Conservation (phyloP, 257 asterid genomes). For the Verbena officinalis region DNA sequence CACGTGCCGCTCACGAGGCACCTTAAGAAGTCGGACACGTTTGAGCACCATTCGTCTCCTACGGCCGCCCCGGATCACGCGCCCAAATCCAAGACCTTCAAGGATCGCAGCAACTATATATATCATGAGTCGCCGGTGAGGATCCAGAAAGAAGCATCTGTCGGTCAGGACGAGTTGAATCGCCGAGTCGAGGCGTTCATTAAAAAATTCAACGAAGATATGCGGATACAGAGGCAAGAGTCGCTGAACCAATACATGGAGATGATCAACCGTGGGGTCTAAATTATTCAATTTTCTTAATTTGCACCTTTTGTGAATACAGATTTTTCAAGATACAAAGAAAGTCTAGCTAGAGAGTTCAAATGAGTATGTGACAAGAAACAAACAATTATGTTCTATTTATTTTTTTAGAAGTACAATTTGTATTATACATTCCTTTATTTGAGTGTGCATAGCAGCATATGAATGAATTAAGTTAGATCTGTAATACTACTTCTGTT, state of each 20-base stretch:
- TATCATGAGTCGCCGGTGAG: too few species aligned
- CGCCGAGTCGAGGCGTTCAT: slow-evolving; percentile 73
- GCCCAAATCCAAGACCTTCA: slow-evolving; percentile 57
- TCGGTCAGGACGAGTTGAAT: slow-evolving; percentile 69
- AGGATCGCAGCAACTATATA: too few species aligned
- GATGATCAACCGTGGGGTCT: slow-evolving; percentile 55
- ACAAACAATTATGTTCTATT: too few species aligned
- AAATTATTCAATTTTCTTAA: too few species aligned
- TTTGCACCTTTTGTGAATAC: not conserved
- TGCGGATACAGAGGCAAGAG: slow-evolving; percentile 74
- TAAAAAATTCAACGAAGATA: slow-evolving; percentile 58
- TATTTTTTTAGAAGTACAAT: too few species aligned
- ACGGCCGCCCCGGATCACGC: slow-evolving; percentile 24
- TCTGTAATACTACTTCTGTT: too few species aligned
- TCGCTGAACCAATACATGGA: slow-evolving; percentile 58
- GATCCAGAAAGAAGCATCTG: slow-evolving; percentile 58
- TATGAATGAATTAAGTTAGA: too few species aligned
- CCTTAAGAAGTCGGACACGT: slow-evolving; percentile 56
- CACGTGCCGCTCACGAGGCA: slow-evolving; percentile 61
- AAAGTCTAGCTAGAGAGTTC: too few species aligned
- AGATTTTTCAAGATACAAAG: not conserved
- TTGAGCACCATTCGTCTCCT: slow-evolving; percentile 29
- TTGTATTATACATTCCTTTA: too few species aligned
- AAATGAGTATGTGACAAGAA: too few species aligned
- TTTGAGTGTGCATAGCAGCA: too few species aligned